Conservation (phyloP, 192 early-diverging fungal genomes). For the Dissophora globulifera region DNA sequence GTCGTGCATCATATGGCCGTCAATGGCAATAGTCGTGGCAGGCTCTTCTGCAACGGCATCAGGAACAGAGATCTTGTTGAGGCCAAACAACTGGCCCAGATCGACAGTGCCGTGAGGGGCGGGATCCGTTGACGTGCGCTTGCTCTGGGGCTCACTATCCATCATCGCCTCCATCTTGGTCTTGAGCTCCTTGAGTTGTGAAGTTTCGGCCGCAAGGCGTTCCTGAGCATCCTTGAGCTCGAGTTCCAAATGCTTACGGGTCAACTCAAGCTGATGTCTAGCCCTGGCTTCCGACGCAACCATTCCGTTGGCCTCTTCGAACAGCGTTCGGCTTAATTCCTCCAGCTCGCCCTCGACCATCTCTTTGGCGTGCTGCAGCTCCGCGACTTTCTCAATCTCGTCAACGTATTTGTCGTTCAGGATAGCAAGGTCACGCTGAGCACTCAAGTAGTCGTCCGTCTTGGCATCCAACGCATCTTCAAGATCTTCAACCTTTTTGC, state of each 20-base stretch:
- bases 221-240: constrained; percentile 75
- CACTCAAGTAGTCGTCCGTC: constrained; percentile 76
- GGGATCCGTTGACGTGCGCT: constrained; percentile 52
- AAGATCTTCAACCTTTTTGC: constrained; percentile 69
- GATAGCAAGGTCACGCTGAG: constrained; percentile 74
- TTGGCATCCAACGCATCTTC: constrained; percentile 76
- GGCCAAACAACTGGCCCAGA: constrained; percentile 51
- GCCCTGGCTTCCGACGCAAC: constrained; percentile 84
- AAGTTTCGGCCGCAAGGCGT: constrained; percentile 79
- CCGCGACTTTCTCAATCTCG: constrained; percentile 86
- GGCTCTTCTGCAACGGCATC: constrained; percentile 45
- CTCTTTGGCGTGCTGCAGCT: constrained; percentile 92
- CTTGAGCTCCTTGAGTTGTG: constrained; percentile 88
- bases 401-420: constrained; percentile 87
- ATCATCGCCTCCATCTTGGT: constrained; percentile 78
- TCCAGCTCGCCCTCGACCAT: constrained; percentile 94
- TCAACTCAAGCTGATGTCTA: constrained; percentile 63
- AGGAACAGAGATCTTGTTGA: constrained; percentile 53
- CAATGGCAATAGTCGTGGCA: constrained; percentile 63
- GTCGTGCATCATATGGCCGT: constrained; percentile 81
- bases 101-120: constrained; percentile 33
- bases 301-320: constrained; percentile 96
- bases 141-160: constrained; percentile 48
- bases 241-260: constrained; percentile 67
- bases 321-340: constrained; percentile 87